Conservation (phyloP, 805 yeast genomes). For the Candida adriatica region DNA sequence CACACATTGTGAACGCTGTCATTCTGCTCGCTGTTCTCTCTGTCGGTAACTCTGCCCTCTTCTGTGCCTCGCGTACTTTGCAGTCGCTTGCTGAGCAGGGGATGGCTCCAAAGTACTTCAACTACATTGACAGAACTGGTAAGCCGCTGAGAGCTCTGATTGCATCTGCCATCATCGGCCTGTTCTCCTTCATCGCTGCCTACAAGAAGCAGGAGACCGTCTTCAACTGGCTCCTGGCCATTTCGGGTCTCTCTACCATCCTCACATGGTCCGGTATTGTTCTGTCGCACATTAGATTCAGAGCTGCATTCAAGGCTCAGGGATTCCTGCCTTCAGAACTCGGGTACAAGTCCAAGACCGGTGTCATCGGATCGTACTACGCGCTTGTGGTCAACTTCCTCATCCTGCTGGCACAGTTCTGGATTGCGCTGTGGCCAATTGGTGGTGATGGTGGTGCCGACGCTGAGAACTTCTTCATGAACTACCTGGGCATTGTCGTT, state of each 20-base stretch:
- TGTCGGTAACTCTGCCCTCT: conserved; percentile 71
- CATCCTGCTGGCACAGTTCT: conserved; percentile 53
- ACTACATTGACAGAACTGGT: conserved; percentile 49
- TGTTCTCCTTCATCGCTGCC: conserved; percentile 65
- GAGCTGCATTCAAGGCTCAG: conserved; percentile 50
- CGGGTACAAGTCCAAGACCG: conserved; percentile 45
- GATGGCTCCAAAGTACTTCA: conserved; percentile 49
- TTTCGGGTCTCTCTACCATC: conserved; percentile 54
- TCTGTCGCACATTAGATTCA: conserved; percentile 49
- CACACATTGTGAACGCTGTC: conserved; percentile 69
- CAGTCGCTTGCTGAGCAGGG: conserved; percentile 67
- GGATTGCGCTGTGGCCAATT: conserved; percentile 59
- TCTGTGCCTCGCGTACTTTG: conserved; percentile 65
- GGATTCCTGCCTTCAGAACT: conserved; percentile 44
- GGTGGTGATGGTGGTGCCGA: conserved; percentile 33
- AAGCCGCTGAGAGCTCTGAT: conserved; percentile 53
- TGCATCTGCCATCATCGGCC: conserved; percentile 45
- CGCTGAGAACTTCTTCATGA: conserved; percentile 42
- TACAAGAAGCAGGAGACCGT: conserved; percentile 48
- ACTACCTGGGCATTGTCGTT: conserved; percentile 43
- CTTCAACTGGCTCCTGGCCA: conserved; percentile 57
- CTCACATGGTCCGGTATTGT: conserved; percentile 60
- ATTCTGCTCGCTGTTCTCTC: conserved; percentile 67
- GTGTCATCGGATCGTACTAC: conserved; percentile 46
- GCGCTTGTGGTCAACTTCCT: conserved; percentile 43